Conservation (phyloP, 768 basidiomycete species). For the Pleurotus pulmonarius region DNA sequence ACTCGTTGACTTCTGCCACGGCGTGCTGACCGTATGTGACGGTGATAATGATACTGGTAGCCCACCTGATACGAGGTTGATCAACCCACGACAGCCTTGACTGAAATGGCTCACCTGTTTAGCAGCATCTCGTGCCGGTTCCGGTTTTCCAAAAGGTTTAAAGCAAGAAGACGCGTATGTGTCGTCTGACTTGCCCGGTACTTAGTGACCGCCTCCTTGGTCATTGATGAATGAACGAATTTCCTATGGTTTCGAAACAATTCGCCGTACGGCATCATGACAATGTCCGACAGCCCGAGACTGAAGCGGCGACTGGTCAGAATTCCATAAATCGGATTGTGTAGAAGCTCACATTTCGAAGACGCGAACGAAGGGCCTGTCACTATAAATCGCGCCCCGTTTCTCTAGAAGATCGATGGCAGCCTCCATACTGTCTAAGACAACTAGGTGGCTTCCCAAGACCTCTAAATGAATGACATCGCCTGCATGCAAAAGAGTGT, state of each 20-base stretch:
- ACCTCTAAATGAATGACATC: slow-evolving; percentile 37
- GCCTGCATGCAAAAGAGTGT: slow-evolving; percentile 21
- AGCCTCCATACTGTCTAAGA: slow-evolving; percentile 35
- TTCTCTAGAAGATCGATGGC: slow-evolving; percentile 33
- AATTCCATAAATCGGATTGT: not conserved
- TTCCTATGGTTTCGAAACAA: slow-evolving; percentile 49
- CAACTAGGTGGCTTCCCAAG: slow-evolving; percentile 41
- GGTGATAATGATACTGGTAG: no score
- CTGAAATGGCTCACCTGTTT: no score
- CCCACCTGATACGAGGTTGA: no score
- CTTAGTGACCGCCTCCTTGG: slow-evolving; percentile 31
- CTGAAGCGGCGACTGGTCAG: not conserved
- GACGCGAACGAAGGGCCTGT: slow-evolving; percentile 24
- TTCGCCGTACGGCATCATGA: slow-evolving; percentile 24
- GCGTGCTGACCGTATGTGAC: no score
- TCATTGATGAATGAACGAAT: slow-evolving; percentile 46
- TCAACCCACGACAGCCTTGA: no score
- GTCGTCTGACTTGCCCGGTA: slow-evolving; percentile 38
- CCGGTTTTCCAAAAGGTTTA: slow-evolving; percentile 27
- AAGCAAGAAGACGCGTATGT: slow-evolving; percentile 37
- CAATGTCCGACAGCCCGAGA: not conserved
- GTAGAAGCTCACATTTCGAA: not conserved
- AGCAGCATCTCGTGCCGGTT: no score
- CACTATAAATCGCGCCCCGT: slow-evolving; percentile 34
- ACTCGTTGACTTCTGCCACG: slow-evolving; percentile 27